Base-by-base conservation (phyloP, 257 asterid species). In the Agastache rugosa region DNA sequence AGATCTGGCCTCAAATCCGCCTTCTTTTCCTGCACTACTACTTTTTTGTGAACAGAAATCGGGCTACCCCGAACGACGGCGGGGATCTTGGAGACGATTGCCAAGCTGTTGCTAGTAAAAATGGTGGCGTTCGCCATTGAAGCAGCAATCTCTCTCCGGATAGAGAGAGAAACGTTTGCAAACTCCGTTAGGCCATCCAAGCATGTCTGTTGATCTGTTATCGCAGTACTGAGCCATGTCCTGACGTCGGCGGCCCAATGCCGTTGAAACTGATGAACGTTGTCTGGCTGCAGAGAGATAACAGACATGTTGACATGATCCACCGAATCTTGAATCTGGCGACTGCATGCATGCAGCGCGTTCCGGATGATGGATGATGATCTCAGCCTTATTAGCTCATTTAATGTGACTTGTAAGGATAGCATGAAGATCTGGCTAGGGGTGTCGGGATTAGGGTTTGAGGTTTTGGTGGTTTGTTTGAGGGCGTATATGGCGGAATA, bases 211-310 rank as follows among this genome's bases (percentile, higher is more conserved):
- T 80, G 79, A 67, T 77, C 67, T 0, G 87, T 80, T 0, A 80
- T 31, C 2, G 85, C 78, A 2, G 83, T 67, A 15, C 81, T 75
- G 12, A 83, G 83, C 87, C 87, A 83, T 2, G 79, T 78, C 63
- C 75, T 17, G 17, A 77, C 56, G 14, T 80, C 84, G 23, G 72
- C 71, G 14, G 31, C 74, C 19, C 11, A 20, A 11, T 42, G 20
- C 8, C 11, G 23, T 23, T 71, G 53, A 3, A 4, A 45, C 51
- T 14, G 51, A 3, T 45, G 22, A 8, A 10, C 12, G 34, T 6
- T 29, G 35, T 19, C 37, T 1, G 12, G 61, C 11, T 68, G 51
- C 22, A 55, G 12, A 2, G 79, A 61, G 3, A 47, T 53, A 15
- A 80, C 29, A 0, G 79, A 80, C 79, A 67, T 67, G 75, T 75